Evolutionary conservation across 1,139 yeast species (phyloP), one percentile per base, ranked within the genome.

Genomic region (Meyerozyma sp.): DNA sequence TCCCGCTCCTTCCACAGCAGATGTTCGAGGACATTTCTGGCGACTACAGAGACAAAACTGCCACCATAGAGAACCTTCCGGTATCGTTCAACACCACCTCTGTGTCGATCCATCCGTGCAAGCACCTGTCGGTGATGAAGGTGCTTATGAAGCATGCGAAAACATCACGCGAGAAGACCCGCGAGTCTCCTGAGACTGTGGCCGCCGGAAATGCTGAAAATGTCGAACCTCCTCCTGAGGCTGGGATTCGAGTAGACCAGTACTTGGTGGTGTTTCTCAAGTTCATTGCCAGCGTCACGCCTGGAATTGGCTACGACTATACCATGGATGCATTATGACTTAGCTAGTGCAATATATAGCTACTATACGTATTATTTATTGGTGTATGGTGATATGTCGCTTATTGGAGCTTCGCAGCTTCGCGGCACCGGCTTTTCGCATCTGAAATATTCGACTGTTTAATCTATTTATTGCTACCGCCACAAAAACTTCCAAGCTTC

Each of bases 281-380:
- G 64, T 93, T 93, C 57, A 91, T 93, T 45, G 88, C 98, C 11
- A 88, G 97, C 66, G 98, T 94, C 11, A 91, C 96, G 2, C 99
- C 99, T 0, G 96, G 97, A 10, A 90, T 93, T 45, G 96, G 91
- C 63, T 94, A 91, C 63, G 98, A 93, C 58, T 90, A 90, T 61
- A 91, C 98, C 34, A 93, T 91, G 96, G 91, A 89, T 61, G 93
- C 89, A 4, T 72, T 84, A 57, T 82, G 62, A 62, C 46, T 34
- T 10, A 27, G 20, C 28, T n/a, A 28, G 32, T n/a, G 6, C 8
- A 13, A n/a, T 2, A n/a, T 3, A 3, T 16, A 16, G 18, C 18
- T 16, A 16, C 18, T 16, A 16, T 3, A 16, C 18, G 18, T 16
- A 21, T 8, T 21, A 21, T 21, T 21, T 21, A 21, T 21, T 21